Evolutionary conservation across 2,329 filamentous ascomycete genomes (phyloP).

Genomic region (Magnaporthales sp.): DNA sequence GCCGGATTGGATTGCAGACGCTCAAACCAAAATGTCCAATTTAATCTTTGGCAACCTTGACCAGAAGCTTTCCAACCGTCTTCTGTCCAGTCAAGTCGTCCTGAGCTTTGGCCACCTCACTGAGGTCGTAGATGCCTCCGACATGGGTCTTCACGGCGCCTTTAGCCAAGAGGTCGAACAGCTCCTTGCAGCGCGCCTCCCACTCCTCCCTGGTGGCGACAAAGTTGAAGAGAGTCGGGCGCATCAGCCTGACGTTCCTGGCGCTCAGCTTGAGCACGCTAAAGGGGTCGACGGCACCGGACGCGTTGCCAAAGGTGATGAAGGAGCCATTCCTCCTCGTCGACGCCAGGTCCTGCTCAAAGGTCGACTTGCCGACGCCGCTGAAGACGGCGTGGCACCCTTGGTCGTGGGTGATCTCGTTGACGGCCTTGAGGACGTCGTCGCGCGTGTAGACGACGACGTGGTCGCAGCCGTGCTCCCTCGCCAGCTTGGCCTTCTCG

Average conservation of each 20-base stretch:
- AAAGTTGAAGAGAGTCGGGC: conserved; percentile 68
- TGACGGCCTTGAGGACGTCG: conserved; percentile 48
- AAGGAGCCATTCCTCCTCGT: conserved; percentile 69
- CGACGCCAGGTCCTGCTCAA: conserved; percentile 67
- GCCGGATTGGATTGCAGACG: background rate
- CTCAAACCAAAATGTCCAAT: background rate
- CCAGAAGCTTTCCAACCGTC: conserved; percentile 14
- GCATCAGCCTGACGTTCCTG: conserved; percentile 70
- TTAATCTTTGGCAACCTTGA: conserved; percentile 5
- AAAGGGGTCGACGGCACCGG: conserved; percentile 64
- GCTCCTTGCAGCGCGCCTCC: conserved; percentile 28
- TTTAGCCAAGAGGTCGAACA: conserved; percentile 12
- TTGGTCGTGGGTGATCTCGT: conserved; percentile 59
- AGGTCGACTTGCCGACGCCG: conserved; percentile 75
- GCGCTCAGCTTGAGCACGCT: conserved; percentile 43
- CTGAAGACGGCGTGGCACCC: conserved; percentile 77
- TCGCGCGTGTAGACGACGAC: conserved; percentile 61
- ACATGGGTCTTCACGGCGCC: conserved; percentile 11
- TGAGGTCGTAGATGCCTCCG: conserved; percentile 11
- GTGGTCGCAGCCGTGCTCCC: conserved; percentile 61
- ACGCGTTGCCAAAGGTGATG: conserved; percentile 72
- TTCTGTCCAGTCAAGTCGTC: conserved; percentile 12
- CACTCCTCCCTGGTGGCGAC: conserved; percentile 62
- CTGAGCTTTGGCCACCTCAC: conserved; percentile 11
- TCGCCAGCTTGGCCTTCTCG: conserved; percentile 66